phyloP scores from a whole-genome alignment of 148 eudicot genomes.

The Amaranthus palmeri region DNA sequence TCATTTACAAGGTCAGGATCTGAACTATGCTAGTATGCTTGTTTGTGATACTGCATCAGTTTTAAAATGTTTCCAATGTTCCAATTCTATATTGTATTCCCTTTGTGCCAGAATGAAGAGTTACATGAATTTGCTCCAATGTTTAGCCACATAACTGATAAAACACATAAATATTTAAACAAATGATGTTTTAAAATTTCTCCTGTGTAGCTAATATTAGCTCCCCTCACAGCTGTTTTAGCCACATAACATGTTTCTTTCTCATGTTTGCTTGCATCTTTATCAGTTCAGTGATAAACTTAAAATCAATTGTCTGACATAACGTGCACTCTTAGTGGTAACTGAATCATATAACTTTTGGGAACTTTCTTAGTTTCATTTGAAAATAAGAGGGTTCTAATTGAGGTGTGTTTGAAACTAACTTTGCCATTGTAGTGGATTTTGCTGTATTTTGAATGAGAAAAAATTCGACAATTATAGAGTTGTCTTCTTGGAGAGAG shows the following conservation, averaged over 20 bases:
- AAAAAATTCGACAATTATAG: too few species aligned
- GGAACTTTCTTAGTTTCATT: too few species aligned
- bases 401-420: too few species aligned
- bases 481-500: too few species aligned
- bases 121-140: background rate
- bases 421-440: too few species aligned
- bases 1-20: constrained; percentile 39
- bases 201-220: background rate
- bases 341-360: background rate
- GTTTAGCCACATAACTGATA: background rate
- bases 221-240: background rate
- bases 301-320: background rate
- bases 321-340: background rate
- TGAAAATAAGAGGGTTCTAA: too few species aligned
- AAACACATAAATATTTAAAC: background rate
- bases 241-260: background rate
- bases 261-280: background rate
- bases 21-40: constrained; percentile 2
- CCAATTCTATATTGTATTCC: background rate
- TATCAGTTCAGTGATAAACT: background rate
- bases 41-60: constrained; percentile 6
- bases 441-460: too few species aligned
- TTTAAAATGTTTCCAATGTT: background rate
- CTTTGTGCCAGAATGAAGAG: background rate
- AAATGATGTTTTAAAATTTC: background rate